Percentiles rank a stretch among this genome's conserved stretches.
phyloP scores from a whole-genome alignment of 768 basidiomycete genomes.

The Boletus vermiculosoides region DNA sequence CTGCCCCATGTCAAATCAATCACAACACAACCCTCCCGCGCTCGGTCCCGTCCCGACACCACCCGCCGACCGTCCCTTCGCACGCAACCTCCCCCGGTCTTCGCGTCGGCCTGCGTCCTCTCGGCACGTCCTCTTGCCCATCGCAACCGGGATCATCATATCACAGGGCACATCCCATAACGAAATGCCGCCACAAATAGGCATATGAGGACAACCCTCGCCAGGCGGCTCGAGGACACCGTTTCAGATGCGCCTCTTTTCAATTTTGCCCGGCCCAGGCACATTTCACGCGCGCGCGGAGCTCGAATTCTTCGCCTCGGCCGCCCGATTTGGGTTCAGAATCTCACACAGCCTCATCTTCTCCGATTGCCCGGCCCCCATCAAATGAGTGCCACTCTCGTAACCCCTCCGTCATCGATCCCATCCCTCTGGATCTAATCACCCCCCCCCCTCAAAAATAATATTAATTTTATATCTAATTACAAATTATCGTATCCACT shows the following conservation, averaged over 20 bases:
- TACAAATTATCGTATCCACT: slow-evolving; percentile 4
- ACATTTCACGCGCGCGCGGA: slow-evolving; percentile 27
- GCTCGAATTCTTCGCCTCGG: slow-evolving; percentile 16
- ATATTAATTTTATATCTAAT: slow-evolving; percentile 12
- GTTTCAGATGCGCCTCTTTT: slow-evolving; percentile 30
- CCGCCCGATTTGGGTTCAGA: slow-evolving; percentile 20
- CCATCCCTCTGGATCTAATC: background rate
- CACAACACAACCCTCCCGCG: background rate
- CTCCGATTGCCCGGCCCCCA: slow-evolving; percentile 14
- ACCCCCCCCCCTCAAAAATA: slow-evolving; percentile 1
- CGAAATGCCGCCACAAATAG: slow-evolving; percentile 21
- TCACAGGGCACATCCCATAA: slow-evolving; percentile 12
- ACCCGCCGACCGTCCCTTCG: background rate
- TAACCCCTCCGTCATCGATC: slow-evolving; percentile 25
- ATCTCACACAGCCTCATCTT: slow-evolving; percentile 26
- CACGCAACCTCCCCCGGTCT: background rate
- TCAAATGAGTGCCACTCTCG: slow-evolving; percentile 15
- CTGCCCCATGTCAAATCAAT: slow-evolving; percentile 10
- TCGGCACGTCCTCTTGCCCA: background rate
- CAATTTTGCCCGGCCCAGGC: slow-evolving; percentile 29
- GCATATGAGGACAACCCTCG: slow-evolving; percentile 18
- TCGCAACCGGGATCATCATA: slow-evolving; percentile 26
- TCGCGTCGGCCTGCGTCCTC: background rate
- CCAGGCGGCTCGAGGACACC: slow-evolving; percentile 25
- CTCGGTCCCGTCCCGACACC: slow-evolving; percentile 10